Conservation (phyloP, 1,284 basidiomycete species). For the Heterobasidion parviporum region DNA sequence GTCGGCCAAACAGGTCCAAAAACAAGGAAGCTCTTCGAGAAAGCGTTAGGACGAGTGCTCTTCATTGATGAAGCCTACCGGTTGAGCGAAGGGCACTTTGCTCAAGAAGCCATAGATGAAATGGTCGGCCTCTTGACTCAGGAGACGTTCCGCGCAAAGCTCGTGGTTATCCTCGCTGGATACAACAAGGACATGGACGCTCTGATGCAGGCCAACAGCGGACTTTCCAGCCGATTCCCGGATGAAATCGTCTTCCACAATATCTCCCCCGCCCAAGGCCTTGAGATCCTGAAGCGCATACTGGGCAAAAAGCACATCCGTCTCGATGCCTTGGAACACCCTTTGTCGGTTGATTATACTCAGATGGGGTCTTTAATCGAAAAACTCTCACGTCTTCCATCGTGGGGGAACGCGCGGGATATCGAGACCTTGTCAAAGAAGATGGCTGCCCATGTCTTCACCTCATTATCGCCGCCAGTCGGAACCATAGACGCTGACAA, state of each 20-base stretch:
- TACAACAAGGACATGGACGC: slow-evolving; percentile 60
- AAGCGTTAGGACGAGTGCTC: slow-evolving; percentile 53
- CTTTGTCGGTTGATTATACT: slow-evolving; percentile 19
- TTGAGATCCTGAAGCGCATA: slow-evolving; percentile 39
- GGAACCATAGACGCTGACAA: slow-evolving; percentile 6
- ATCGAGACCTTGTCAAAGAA: slow-evolving; percentile 38
- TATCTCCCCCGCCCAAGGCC: slow-evolving; percentile 39
- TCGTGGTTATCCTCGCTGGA: slow-evolving; percentile 60
- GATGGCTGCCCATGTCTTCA: slow-evolving; percentile 29
- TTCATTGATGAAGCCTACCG: slow-evolving; percentile 65
- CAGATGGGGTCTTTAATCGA: slow-evolving; percentile 29
- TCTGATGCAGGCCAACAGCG: slow-evolving; percentile 47
- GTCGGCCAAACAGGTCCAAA: slow-evolving; percentile 65
- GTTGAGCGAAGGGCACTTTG: slow-evolving; percentile 48
- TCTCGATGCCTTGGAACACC: slow-evolving; percentile 28
- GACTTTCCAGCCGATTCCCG: slow-evolving; percentile 60
- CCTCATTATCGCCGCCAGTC: slow-evolving; percentile 4
- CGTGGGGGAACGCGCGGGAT: slow-evolving; percentile 50
- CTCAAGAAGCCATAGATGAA: slow-evolving; percentile 61
- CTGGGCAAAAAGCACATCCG: slow-evolving; percentile 33
- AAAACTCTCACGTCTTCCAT: slow-evolving; percentile 24
- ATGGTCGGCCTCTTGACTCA: slow-evolving; percentile 54
- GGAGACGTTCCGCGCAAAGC: slow-evolving; percentile 42
- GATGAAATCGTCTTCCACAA: slow-evolving; percentile 48
- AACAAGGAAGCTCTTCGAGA: slow-evolving; percentile 45